Evolutionary conservation across 2,329 filamentous ascomycete genomes (phyloP), one percentile per base, ranked within the genome.

Genomic region (Colletotrichum liriopes): DNA sequence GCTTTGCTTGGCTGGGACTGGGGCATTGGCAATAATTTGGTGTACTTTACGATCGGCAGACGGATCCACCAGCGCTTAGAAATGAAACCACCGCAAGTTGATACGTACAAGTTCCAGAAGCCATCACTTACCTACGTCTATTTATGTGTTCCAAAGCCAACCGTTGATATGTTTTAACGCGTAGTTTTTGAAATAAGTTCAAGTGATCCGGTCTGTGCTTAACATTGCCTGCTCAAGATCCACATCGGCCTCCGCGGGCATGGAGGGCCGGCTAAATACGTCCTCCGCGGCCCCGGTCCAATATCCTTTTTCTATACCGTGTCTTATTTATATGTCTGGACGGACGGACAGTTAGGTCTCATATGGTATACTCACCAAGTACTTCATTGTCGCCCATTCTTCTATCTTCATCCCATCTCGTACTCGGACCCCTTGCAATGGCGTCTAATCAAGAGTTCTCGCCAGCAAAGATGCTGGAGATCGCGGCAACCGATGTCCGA

Each of bases 231-330:
- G 35, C 35, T 37, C 14, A 29, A 26, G 49, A 9, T 26, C 49
- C 49, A 51, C 20, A 8, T 51, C 49, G 49, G 49, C 49, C 49
- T 51, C 49, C 49, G 49, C 49, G 49, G 49, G 7, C 49, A 26
- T 14, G 49, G 49, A 16, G n/a, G 49, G 2, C 47, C 47, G 49
- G 49, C n/a, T 5, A 23, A 29, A 29, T 29, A 23, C 23, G 49
- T 29, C 23, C 16, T 51, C 49, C 49, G 49, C 23, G 23, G 23
- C 49, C 14, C 23, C 23, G 49, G 23, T 26, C 12, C 23, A 26
- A 51, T 5, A 29, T 29, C 23, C 12, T 18, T 16, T 23, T 7
- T 18, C 14, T 29, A 29, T 12, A 12, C 3, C 49, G 16, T 26
- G 49, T 23, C 49, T 51, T 26, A 23, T 29, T 51, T 16, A 5